Evolutionary conservation across 2,329 filamentous ascomycete genomes (phyloP).

Genomic region (Trichoderma sp.): DNA sequence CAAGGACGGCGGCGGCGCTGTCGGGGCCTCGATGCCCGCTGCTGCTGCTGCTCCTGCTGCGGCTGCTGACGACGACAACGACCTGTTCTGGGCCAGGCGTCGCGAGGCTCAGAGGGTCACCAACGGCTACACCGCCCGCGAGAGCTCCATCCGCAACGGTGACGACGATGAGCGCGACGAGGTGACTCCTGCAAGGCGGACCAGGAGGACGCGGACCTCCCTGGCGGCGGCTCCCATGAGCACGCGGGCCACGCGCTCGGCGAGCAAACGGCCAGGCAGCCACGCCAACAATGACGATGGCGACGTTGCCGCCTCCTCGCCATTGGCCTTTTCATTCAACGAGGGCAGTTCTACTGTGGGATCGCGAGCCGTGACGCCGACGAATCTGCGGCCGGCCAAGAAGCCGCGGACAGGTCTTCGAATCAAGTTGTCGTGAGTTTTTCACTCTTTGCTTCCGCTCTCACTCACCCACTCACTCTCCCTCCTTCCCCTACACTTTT

Average conservation of each 20-base stretch:
- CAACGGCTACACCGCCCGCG: slow-evolving; percentile 40
- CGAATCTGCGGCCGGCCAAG: slow-evolving; percentile 58
- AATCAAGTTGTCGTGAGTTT: slow-evolving; percentile 68
- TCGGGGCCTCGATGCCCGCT: slow-evolving; percentile 37
- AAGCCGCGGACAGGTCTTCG: slow-evolving; percentile 63
- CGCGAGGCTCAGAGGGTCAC: slow-evolving; percentile 46
- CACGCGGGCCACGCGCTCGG: slow-evolving; percentile 52
- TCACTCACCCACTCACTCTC: no score
- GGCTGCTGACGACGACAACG: slow-evolving; percentile 34
- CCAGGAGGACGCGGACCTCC: slow-evolving; percentile 44
- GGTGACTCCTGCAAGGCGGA: slow-evolving; percentile 40
- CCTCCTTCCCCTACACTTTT: neutral
- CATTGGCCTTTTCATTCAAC: slow-evolving; percentile 53
- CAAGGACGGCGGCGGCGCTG: slow-evolving; percentile 35
- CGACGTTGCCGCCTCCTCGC: slow-evolving; percentile 54
- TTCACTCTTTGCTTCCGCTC: neutral
- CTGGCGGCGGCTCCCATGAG: slow-evolving; percentile 40
- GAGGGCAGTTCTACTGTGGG: slow-evolving; percentile 51
- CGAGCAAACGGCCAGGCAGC: slow-evolving; percentile 52
- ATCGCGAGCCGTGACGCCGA: slow-evolving; percentile 64
- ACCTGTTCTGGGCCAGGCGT: slow-evolving; percentile 42
- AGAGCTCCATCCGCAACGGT: slow-evolving; percentile 46
- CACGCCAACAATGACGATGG: slow-evolving; percentile 51
- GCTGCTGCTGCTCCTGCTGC: slow-evolving; percentile 9
- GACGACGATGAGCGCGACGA: slow-evolving; percentile 35